Percentiles rank a stretch among this genome's conserved stretches.
Conservation (phyloP, 352 stramenopile genomes). For the Phytophthora brassicae region DNA sequence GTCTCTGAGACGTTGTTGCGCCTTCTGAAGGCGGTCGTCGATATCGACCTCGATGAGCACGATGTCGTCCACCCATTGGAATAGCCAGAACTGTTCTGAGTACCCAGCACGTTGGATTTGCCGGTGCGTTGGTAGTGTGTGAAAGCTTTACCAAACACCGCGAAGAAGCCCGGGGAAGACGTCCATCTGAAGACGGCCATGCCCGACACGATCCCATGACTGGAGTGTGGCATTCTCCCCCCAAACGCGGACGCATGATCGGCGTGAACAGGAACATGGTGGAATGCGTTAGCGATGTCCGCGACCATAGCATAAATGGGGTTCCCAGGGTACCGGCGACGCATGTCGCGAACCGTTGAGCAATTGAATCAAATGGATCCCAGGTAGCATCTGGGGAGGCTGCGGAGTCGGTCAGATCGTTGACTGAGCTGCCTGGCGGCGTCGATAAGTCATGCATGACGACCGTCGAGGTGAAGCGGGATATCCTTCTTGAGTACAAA, state of each 20-base stretch:
- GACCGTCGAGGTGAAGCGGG: background rate
- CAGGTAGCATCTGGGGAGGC: background rate
- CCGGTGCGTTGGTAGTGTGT: slow-evolving; percentile 4
- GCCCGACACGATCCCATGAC: background rate
- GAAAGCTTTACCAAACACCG: background rate
- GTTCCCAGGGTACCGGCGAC: background rate
- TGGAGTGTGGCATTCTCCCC: background rate
- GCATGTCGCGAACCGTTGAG: background rate
- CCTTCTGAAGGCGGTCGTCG: background rate
- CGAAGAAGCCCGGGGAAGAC: background rate
- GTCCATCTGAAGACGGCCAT: slow-evolving; percentile 7
- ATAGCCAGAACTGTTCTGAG: slow-evolving; percentile 1
- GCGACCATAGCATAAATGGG: slow-evolving; percentile 1
- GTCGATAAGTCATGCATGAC: slow-evolving; percentile 19
- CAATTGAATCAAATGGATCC: background rate
- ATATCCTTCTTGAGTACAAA: slow-evolving; percentile 13
- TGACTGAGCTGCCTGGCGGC: background rate
- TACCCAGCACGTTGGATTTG: background rate
- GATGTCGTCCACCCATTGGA: slow-evolving; percentile 11
- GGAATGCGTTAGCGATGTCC: slow-evolving; percentile 1
- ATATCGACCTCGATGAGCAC: slow-evolving; percentile 7
- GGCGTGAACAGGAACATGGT: background rate
- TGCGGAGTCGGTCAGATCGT: background rate
- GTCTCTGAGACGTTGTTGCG: slow-evolving; percentile 12
- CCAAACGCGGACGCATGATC: background rate